Conservation (phyloP, 495 filamentous ascomycete genomes). For the Bathelium albidoporum region DNA sequence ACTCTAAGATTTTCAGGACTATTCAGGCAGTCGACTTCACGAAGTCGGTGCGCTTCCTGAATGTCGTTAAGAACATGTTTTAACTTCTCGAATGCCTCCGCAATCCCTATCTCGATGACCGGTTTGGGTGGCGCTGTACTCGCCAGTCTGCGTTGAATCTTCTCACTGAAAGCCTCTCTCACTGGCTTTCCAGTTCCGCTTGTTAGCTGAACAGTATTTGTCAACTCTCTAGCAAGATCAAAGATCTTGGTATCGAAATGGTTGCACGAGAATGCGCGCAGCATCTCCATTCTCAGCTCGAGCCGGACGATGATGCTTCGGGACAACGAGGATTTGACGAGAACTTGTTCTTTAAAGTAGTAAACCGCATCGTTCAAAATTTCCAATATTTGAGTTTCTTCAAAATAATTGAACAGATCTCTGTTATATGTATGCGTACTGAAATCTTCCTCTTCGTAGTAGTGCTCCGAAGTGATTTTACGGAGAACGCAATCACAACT, state of each 20-base stretch:
- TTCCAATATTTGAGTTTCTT: constrained; percentile 44
- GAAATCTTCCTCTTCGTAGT: constrained; percentile 97
- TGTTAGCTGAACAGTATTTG: constrained; percentile 41
- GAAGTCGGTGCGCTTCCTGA: constrained; percentile 34
- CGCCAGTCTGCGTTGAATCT: constrained; percentile 78
- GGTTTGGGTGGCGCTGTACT: constrained; percentile 89
- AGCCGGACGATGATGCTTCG: neutral
- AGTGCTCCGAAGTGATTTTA: constrained; percentile 65
- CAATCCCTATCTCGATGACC: constrained; percentile 64
- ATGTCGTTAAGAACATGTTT: constrained; percentile 62
- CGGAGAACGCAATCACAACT: constrained; percentile 69
- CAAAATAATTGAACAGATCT: constrained; percentile 55
- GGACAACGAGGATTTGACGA: constrained; percentile 34
- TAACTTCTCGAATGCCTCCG: constrained; percentile 60
- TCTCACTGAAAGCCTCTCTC: constrained; percentile 72
- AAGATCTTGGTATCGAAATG: neutral
- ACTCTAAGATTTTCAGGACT: constrained; percentile 1
- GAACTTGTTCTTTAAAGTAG: constrained; percentile 45
- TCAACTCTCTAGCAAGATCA: neutral
- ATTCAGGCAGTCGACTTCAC: neutral
- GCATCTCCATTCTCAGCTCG: neutral
- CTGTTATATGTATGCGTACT: constrained; percentile 81
- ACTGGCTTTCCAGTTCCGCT: constrained; percentile 54
- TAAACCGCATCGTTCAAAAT: constrained; percentile 50
- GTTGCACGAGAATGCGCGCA: neutral